These are phyloP conservation scores for Fusarium compactum DNA, from an alignment of 2,329 filamentous ascomycete genomes.

Conservation along the genomic window DNA sequence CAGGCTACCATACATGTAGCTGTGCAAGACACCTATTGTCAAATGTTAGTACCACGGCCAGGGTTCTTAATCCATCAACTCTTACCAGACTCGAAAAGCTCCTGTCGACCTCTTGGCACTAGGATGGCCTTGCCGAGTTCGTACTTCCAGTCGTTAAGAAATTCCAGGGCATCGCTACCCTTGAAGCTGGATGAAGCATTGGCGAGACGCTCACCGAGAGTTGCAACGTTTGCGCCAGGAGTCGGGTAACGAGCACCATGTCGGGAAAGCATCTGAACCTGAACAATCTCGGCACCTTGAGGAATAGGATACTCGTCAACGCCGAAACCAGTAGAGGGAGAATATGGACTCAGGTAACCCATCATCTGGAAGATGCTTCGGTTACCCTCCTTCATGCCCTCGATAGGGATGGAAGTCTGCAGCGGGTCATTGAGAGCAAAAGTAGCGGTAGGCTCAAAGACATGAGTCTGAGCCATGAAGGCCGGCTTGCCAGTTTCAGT, in stretches of 20 bases:
- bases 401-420: conserved; percentile 76
- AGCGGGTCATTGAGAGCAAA: conserved; percentile 78
- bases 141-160: conserved; percentile 77
- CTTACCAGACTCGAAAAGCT: conserved; percentile 74
- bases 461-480: conserved; percentile 78
- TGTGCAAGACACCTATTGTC: conserved; percentile 71
- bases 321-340: conserved; percentile 78
- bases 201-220: conserved; percentile 68
- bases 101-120: conserved; percentile 77
- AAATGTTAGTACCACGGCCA: neutral
- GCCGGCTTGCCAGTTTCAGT: conserved; percentile 77
- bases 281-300: conserved; percentile 73
- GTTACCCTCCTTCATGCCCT: conserved; percentile 67
- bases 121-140: conserved; percentile 77
- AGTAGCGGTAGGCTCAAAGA: conserved; percentile 72
- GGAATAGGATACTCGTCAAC: conserved; percentile 78
- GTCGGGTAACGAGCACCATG: conserved; percentile 82
- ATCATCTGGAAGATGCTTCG: conserved; percentile 78
- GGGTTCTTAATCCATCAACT: neutral
- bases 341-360: conserved; percentile 76
- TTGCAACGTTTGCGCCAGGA: conserved; percentile 64
- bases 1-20: conserved; percentile 77
- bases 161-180: conserved; percentile 70
- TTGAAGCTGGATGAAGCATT: conserved; percentile 65
- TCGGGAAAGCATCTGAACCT: conserved; percentile 78